These are phyloP conservation scores for Eragrostis nindensis DNA, from an alignment of 176 grass and related monocot species.

Conservation along the genomic window DNA sequence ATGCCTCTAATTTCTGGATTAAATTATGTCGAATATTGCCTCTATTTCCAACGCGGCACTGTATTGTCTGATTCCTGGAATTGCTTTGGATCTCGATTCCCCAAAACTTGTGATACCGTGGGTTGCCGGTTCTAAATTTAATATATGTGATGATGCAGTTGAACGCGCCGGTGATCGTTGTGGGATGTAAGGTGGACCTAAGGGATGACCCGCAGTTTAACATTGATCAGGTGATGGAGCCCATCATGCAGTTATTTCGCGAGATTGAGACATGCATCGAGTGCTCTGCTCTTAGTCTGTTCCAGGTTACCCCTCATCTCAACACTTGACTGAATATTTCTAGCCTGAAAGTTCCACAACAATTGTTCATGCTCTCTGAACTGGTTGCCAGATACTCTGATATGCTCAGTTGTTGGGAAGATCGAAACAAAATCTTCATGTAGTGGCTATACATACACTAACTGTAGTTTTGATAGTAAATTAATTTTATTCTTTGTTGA, in stretches of 20 bases:
- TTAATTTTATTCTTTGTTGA: no score
- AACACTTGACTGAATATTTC: not conserved
- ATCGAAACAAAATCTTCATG: no score
- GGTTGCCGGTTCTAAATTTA: no score
- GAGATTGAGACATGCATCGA: constrained; percentile 99
- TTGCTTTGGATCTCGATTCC: no score
- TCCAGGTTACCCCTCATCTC: constrained; percentile 67
- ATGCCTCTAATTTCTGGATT: no score
- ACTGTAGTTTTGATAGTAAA: no score
- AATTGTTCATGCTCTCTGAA: not conserved
- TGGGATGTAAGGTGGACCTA: constrained; percentile 94
- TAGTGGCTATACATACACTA: no score
- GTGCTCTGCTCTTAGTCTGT: constrained; percentile 89
- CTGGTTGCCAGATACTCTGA: not conserved
- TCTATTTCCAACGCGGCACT: no score
- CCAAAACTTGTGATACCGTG: no score
- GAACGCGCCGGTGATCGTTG: constrained; percentile 81
- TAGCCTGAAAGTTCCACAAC: not conserved
- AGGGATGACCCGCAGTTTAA: constrained; percentile 85
- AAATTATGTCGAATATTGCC: no score
- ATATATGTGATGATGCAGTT: constrained; percentile 39
- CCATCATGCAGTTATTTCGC: constrained; percentile 90
- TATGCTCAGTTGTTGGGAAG: no score
- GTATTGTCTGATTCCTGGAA: no score
- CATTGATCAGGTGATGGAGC: constrained; percentile 93